These are phyloP conservation scores for Coniochaeta hoffmannii DNA, from an alignment of 2,329 filamentous ascomycete species.

Conservation along the genomic window DNA sequence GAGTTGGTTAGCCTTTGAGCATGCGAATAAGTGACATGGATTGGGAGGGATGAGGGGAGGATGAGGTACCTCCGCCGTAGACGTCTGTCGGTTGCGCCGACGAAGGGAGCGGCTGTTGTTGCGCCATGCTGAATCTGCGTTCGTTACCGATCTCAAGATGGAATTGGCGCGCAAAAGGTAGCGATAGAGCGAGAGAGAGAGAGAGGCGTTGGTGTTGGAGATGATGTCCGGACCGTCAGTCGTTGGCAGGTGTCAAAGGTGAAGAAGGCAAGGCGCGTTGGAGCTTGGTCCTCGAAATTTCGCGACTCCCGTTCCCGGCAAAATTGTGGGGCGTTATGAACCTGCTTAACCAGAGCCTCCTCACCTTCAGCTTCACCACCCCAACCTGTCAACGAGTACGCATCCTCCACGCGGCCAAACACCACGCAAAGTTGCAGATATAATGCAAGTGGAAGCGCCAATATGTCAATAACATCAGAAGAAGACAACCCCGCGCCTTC, in stretches of 20 bases:
- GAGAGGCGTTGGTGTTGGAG: neutral
- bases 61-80: conserved; percentile 49
- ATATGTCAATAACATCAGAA: conserved; percentile 2
- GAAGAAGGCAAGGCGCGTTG: neutral
- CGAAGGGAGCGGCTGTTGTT: conserved; percentile 45
- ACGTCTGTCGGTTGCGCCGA: conserved; percentile 53
- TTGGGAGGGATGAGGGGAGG: conserved; percentile 4
- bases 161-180: neutral
- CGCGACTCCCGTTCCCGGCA: neutral
- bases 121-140: conserved; percentile 35
- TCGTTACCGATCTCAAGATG: neutral
- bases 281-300: neutral
- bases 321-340: neutral
- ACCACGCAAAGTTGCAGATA: neutral
- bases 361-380: neutral
- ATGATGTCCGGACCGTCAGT: neutral
- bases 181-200: neutral
- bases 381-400: neutral
- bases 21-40: neutral
- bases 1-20: conserved; percentile 9
- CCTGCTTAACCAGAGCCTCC: neutral
- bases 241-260: neutral
- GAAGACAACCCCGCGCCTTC: neutral
- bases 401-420: neutral
- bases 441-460: neutral